Base-by-base conservation (phyloP, 306 rosid species). In the Hylodesmum podocarpum region DNA sequence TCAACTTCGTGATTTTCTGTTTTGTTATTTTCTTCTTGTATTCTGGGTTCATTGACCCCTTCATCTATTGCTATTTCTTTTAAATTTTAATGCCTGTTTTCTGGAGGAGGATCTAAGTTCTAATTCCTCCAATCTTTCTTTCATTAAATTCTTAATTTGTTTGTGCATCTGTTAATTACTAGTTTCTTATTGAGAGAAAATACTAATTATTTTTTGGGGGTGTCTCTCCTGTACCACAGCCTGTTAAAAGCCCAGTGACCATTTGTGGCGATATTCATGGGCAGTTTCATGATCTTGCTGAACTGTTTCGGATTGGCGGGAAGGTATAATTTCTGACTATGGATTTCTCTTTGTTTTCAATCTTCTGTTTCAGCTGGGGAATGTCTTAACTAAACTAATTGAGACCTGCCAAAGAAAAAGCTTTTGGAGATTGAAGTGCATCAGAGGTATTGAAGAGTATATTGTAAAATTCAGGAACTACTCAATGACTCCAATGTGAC, bases 221-320 rank as follows among this genome's bases (percentile, higher is more conserved):
- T 78, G 28, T 66, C 58, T 64, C 80, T 78, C 66, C 33, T 86
- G 77, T 82, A 41, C 72, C 40, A 39, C 96, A 95, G 99, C 99
- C 99, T 78, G 99, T 95, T 86, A 90, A 89, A 87, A 95, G 99
- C 88, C 99, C 99, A 0, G 99, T 95, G 83, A 95, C 99, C 73
- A 92, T 95, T 68, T 95, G 99, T 82, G 99, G 99, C 1, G 99
- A 95, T 88, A 95, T 95, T 80, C 99, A 95, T 78, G 99, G 99
- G 78, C 99, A 95, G 82, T 95, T 95, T 87, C 99, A 95, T 34
- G 99, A 95, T 84, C 97, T 95, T 81, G 99, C 99, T 66, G 99
- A 95, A 76, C 93, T 95, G 81, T 95, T 95, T 80, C 97, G 89
- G 82, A 95, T 95, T 76, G 99, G 99, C 81, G 99, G 99, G 87